A percentile compares a stretch with the other conserved stretches of the same genome.
Evolutionary conservation across 225 moss, liverwort and hornwort species (phyloP).

Genomic region (Marchantia paleacea): DNA sequence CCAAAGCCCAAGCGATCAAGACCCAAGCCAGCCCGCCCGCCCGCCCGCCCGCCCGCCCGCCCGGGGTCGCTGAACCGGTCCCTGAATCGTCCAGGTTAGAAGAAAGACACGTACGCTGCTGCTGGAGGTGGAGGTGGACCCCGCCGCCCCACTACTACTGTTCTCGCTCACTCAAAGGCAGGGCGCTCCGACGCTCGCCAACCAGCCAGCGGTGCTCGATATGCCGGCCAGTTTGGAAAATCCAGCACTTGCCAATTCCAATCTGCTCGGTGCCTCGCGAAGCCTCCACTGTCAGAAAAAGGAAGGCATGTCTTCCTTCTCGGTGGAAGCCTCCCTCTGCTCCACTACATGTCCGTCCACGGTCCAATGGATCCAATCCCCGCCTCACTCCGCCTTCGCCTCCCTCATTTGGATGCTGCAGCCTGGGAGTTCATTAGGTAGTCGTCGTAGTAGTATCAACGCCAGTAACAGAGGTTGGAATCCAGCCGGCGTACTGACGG

Average conservation of each 20-base stretch:
- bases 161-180: background rate
- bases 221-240: background rate
- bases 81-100: background rate
- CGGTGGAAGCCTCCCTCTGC: background rate
- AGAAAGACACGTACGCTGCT: background rate
- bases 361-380: too few relatives aligned
- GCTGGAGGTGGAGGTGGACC: background rate
- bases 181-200: background rate
- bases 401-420: background rate
- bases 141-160: background rate
- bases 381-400: background rate
- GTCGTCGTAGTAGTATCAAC: background rate
- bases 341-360: too few relatives aligned
- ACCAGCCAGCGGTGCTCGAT: slow-evolving; percentile 1
- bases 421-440: background rate
- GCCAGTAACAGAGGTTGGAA: background rate
- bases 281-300: background rate
- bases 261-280: background rate
- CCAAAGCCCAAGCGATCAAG: too few relatives aligned
- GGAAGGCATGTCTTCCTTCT: background rate
- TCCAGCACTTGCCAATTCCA: background rate
- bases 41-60: background rate
- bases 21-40: background rate
- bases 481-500: background rate
- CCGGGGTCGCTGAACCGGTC: background rate